Evolutionary conservation across 805 yeast genomes (phyloP), one percentile per base, ranked within the genome.

Genomic region (Sugiyamaella floridensis): DNA sequence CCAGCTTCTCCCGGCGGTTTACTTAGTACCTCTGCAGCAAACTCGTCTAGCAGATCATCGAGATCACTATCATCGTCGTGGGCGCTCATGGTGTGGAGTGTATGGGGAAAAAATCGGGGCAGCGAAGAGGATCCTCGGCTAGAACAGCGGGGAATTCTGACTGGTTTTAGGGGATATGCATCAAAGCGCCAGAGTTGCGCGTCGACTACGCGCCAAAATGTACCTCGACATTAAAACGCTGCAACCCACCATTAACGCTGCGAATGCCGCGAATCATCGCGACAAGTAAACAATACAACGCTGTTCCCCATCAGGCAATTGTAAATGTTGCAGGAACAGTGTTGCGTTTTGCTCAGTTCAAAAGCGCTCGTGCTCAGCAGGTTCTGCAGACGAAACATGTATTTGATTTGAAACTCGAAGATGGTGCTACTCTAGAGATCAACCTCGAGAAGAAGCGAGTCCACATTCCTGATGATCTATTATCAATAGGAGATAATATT

Each of bases 41-140:
- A 86, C 57, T 89, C 97, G 63, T 89, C 96, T 49, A 92, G 73
- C 55, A 88, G 74, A 61, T 88, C 64, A 50, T 62, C 65, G 37
- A 62, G 60, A 50, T 62, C 65, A 43, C 60, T 63, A n/a, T 61
- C 53, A 26, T 62, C 65, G 48, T 62, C 65, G 28, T 61, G 63
- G 15, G 57, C 59, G 8, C 28, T 19, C 43, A 47, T 47, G 7
- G n/a, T 16, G 12, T 2, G 12, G 10, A 41, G 43, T 16, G 4
- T 11, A 15, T n/a, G 4, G 28, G 3, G 9, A 19, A 18, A 41
- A 40, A 40, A n/a, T 40, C 4, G 44, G 15, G 22, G 22, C 16
- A 41, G 4, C 12, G 43, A 15, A 12, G 14, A 32, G 37, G 12
- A 5, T 14, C 37, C 16, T 45, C 48, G 40, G 29, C 41, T 28